Base-by-base conservation (phyloP, 2,329 filamentous ascomycete genomes). In the Alternaria sp. region DNA sequence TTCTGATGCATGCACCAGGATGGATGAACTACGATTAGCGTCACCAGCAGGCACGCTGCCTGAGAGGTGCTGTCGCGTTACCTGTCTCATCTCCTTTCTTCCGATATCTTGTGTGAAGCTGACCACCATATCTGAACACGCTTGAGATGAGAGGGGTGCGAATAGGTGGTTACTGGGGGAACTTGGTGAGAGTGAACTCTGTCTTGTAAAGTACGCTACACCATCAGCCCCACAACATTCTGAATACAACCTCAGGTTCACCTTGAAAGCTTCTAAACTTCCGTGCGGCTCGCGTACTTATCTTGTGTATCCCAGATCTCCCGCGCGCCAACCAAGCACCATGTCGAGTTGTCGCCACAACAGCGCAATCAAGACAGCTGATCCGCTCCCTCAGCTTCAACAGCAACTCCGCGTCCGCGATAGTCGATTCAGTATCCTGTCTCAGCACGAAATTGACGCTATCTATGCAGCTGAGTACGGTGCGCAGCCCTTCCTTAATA, bases 381-480 rank as follows among this genome's bases (percentile, higher is more conserved):
- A 25, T 25, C 40, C 40, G 20, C 20, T 10, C 12, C 22, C 40
- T 43, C 40, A 43, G 20, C 40, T 43, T 12, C 40, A 25, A 12
- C 40, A 16, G 20, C 40, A 43, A 43, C 5, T 43, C 7, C 40
- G 12, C 12, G 20, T 16, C 12, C 8, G 20, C 20, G 20, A 20
- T 9, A 12, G 20, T 16, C 20, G 38, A 7, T 56, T 32, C 20
- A 49, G 12, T 16, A 20, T 10, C 27, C 40, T 49, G 5, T 11
- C 18, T 18, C 34, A 56, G 54, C 25, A 22, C 8, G 34, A 41
- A 1, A 27, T 49, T 14, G 54, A 56, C 10, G 27, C 32, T 5
- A 56, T 56, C 6, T 56, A 49, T n/a, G 7, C 32, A 4, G 44
- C 25, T 11, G 44, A 49, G 28, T 56, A 56, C 9, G 54, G 54